phyloP scores from a whole-genome alignment of 306 rosid species.

The Quercus parvula region DNA sequence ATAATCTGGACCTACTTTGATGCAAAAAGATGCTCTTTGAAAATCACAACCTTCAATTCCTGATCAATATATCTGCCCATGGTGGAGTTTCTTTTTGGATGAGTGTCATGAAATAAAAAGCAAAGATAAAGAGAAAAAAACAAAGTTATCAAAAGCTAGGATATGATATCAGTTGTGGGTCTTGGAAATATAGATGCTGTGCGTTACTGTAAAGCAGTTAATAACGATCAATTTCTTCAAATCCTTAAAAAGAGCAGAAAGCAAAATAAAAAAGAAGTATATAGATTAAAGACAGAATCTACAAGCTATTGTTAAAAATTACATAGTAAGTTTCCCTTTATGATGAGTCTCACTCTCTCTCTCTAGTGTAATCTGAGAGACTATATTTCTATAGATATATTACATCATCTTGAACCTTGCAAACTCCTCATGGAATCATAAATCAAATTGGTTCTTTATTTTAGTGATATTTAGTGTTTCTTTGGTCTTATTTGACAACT shows the following conservation, averaged over 20 bases:
- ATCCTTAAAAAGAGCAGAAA: slow-evolving; percentile 37
- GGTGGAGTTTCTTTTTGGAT: slow-evolving; percentile 29
- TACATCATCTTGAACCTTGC: slow-evolving; percentile 19
- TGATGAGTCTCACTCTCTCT: slow-evolving; percentile 29
- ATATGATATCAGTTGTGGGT: slow-evolving; percentile 36
- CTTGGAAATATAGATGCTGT: slow-evolving; percentile 17
- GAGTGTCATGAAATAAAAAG: slow-evolving; percentile 23
- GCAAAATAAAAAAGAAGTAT: slow-evolving; percentile 5
- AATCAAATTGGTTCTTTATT: slow-evolving; percentile 39
- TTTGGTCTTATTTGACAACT: slow-evolving; percentile 51
- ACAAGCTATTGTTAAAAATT: slow-evolving; percentile 39
- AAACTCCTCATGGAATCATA: slow-evolving; percentile 22
- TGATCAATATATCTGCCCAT: slow-evolving; percentile 29
- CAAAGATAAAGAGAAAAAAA: slow-evolving; percentile 10
- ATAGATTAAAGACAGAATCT: slow-evolving; percentile 36
- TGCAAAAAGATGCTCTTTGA: slow-evolving; percentile 24
- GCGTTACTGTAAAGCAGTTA: slow-evolving; percentile 29
- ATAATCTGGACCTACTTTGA: slow-evolving; percentile 59
- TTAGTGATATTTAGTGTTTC: slow-evolving; percentile 41
- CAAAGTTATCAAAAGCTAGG: slow-evolving; percentile 39
- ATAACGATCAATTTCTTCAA: slow-evolving; percentile 18
- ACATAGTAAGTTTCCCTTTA: slow-evolving; percentile 22
- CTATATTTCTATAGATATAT: slow-evolving; percentile 8
- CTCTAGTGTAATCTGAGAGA: slow-evolving; percentile 26
- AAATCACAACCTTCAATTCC: slow-evolving; percentile 48